Evolutionary conservation across 2,329 filamentous ascomycete species (phyloP).

Genomic region (Dothistroma septosporum): DNA sequence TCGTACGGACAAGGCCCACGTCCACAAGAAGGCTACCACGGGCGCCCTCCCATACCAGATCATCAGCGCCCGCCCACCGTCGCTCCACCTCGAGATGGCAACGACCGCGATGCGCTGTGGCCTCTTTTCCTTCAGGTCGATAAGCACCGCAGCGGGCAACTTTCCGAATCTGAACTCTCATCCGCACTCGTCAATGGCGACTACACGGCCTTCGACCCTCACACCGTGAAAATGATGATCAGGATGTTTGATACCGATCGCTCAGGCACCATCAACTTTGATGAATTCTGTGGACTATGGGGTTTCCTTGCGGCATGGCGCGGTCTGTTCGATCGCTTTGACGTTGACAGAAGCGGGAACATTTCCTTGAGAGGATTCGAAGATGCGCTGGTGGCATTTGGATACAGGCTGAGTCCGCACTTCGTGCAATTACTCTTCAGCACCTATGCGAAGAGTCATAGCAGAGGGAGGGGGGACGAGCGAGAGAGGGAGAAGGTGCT

Average conservation of each 20-base stretch:
- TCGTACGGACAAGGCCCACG: conserved; percentile 52
- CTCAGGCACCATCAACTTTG: conserved; percentile 83
- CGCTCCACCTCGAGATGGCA: conserved; percentile 51
- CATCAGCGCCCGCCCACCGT: conserved; percentile 44
- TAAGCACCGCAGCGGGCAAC: conserved; percentile 72
- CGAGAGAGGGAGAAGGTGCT: conserved; percentile 39
- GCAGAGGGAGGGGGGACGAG: conserved; percentile 35
- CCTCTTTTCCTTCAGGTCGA: conserved; percentile 89
- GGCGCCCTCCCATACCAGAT: conserved; percentile 52
- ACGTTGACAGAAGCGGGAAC: conserved; percentile 69
- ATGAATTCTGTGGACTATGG: conserved; percentile 96
- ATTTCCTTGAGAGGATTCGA: conserved; percentile 84
- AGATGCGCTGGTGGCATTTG: conserved; percentile 84
- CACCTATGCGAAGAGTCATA: conserved; percentile 65
- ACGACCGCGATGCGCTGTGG: conserved; percentile 68
- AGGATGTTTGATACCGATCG: conserved; percentile 97
- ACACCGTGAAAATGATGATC: conserved; percentile 98
- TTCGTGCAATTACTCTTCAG: conserved; percentile 84
- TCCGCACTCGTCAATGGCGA: conserved; percentile 93
- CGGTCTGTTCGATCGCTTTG: conserved; percentile 90
- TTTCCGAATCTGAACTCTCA: conserved; percentile 81
- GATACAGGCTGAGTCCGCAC: conserved; percentile 78
- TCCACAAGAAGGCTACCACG: conserved; percentile 59
- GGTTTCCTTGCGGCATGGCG: conserved; percentile 93
- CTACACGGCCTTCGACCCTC: conserved; percentile 86